Conservation (phyloP, 345 rosid genomes). For the Pistacia vera region DNA sequence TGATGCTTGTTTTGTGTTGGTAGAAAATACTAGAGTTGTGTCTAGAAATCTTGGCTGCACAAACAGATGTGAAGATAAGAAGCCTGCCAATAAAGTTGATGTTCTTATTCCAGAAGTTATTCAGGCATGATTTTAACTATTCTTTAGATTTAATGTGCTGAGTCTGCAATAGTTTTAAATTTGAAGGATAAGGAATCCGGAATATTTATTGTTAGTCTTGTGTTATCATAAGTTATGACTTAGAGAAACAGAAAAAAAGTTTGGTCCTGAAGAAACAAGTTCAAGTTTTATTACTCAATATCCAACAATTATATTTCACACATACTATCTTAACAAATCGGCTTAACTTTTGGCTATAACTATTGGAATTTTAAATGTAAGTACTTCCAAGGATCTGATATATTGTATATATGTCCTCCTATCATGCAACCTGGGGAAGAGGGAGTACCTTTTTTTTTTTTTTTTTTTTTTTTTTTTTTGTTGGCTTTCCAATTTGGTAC, state of each 20-base stretch:
- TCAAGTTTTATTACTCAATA: slow-evolving; percentile 4
- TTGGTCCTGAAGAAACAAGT: neutral
- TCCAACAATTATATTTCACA: neutral
- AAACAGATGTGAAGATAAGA: slow-evolving; percentile 39
- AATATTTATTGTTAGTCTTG: neutral
- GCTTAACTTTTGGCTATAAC: neutral
- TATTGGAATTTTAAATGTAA: neutral
- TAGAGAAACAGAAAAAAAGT: slow-evolving; percentile 1
- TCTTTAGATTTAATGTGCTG: slow-evolving; percentile 10
- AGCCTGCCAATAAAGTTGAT: slow-evolving; percentile 52
- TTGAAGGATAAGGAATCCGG: neutral
- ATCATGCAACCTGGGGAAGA: neutral
- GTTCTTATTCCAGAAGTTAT: slow-evolving; percentile 93
- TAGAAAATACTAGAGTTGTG: slow-evolving; percentile 87
- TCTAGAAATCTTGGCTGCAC: slow-evolving; percentile 81
- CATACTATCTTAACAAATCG: neutral
- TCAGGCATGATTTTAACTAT: slow-evolving; percentile 54
- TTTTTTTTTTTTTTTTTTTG: neutral
- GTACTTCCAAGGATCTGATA: neutral
- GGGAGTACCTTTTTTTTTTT: neutral
- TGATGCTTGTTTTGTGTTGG: slow-evolving; percentile 24
- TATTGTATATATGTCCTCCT: neutral
- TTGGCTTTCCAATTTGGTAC: neutral
- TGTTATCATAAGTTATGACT: neutral
- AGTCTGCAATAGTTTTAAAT: slow-evolving; percentile 10